Evolutionary conservation across 2,329 filamentous ascomycete species (phyloP).

Genomic region (Anthostomella pinea): DNA sequence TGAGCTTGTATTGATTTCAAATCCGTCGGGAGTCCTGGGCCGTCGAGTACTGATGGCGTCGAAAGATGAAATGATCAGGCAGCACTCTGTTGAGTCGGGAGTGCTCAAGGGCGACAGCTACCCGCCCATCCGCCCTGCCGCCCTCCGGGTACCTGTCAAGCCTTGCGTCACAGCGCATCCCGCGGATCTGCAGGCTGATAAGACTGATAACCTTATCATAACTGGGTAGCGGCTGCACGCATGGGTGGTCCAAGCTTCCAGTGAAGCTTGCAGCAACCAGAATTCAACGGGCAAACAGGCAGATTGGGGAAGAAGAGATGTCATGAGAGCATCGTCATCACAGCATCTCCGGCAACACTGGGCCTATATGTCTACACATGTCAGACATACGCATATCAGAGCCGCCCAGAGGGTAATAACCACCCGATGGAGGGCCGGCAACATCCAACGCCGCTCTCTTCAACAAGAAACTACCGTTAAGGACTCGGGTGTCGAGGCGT

Average conservation of each 20-base stretch:
- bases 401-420: conserved; percentile 27
- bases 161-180: conserved; percentile 16
- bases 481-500: conserved; percentile 2
- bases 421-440: conserved; percentile 18
- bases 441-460: conserved; percentile 14
- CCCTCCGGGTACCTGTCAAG: conserved; percentile 23
- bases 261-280: neutral
- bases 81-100: too few relatives aligned
- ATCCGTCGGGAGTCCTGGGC: too few relatives aligned
- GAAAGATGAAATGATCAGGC: too few relatives aligned
- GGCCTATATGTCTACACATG: conserved; percentile 35
- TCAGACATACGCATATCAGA: conserved; percentile 28
- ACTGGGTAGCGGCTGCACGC: neutral
- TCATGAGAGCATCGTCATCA: conserved; percentile 2
- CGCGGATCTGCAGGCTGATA: conserved; percentile 1
- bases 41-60: too few relatives aligned
- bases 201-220: conserved; percentile 9
- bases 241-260: conserved; percentile 3
- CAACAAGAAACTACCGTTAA: conserved; percentile 2
- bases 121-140: too few relatives aligned
- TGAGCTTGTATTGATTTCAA: too few relatives aligned
- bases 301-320: too few relatives aligned
- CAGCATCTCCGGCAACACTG: conserved; percentile 8
- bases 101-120: too few relatives aligned
- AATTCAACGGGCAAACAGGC: too few relatives aligned